A percentile compares a stretch with the other conserved stretches of the same genome.
phyloP scores from a whole-genome alignment of 106 monocot species.

The Dendrobium officinale region DNA sequence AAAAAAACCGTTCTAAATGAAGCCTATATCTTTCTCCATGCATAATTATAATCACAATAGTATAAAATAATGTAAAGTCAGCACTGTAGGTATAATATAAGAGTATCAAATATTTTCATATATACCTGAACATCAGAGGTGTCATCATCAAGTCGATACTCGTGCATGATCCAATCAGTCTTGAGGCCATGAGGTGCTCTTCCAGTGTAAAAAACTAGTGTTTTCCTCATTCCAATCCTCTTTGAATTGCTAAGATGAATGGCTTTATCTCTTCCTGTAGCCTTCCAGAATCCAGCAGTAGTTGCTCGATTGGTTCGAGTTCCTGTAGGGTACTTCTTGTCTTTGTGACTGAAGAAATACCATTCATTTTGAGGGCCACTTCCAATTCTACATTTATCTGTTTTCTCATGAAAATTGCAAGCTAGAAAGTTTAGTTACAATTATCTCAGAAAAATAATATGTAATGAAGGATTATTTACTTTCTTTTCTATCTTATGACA shows the following conservation, averaged over 20 bases:
- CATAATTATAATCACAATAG: background rate
- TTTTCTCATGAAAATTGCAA: background rate
- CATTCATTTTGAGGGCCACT: slow-evolving; percentile 63
- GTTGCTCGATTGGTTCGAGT: slow-evolving; percentile 68
- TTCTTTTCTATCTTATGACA: too few relatives aligned
- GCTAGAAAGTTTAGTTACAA: too few relatives aligned
- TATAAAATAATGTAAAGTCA: background rate
- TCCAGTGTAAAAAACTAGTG: slow-evolving; percentile 83
- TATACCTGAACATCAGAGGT: slow-evolving; percentile 9
- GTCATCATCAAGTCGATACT: slow-evolving; percentile 64
- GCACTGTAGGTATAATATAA: background rate
- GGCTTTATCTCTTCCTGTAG: slow-evolving; percentile 65
- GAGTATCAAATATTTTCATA: background rate
- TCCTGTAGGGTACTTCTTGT: slow-evolving; percentile 77
- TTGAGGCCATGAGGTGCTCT: slow-evolving; percentile 86
- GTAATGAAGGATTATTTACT: too few relatives aligned
- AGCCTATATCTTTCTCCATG: background rate
- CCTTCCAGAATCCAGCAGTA: slow-evolving; percentile 72
- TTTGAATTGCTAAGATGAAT: slow-evolving; percentile 40
- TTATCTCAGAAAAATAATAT: too few relatives aligned
- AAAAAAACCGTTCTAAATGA: too few relatives aligned
- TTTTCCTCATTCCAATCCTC: slow-evolving; percentile 92
- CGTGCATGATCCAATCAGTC: slow-evolving; percentile 96
- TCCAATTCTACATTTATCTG: slow-evolving; percentile 74
- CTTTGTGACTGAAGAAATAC: slow-evolving; percentile 84